A percentile compares a stretch with the other conserved stretches of the same genome.
Evolutionary conservation across 306 rosid species (phyloP).

Genomic region (Corylus avellana): DNA sequence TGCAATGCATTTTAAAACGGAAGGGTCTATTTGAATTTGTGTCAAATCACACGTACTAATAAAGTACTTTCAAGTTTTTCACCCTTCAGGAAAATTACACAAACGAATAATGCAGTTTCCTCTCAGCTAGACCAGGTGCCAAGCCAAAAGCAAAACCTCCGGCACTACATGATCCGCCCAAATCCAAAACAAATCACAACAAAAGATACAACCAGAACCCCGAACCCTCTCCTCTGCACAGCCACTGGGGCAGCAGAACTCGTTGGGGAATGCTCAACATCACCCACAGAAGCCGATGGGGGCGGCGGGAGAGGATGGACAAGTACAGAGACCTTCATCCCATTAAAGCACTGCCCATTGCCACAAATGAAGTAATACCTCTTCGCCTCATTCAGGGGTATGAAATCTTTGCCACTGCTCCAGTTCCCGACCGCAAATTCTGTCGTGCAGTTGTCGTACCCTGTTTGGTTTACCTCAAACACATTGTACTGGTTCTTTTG

Average conservation of each 20-base stretch:
- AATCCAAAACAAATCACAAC: slow-evolving; percentile 37
- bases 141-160: slow-evolving; percentile 7
- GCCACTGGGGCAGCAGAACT: slow-evolving; percentile 29
- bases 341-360: slow-evolving; percentile 81
- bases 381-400: slow-evolving; percentile 50
- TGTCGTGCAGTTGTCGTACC: slow-evolving; percentile 84
- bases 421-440: slow-evolving; percentile 87
- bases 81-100: not conserved
- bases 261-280: slow-evolving; percentile 10
- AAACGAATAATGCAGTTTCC: slow-evolving; percentile 7
- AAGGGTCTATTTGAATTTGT: too few relatives aligned
- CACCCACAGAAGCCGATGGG: slow-evolving; percentile 33
- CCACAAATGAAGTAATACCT: slow-evolving; percentile 88
- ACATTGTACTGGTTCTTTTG: slow-evolving; percentile 85
- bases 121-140: not conserved
- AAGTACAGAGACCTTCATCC: slow-evolving; percentile 76
- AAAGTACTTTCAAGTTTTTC: not conserved
- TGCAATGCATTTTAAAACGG: too few relatives aligned
- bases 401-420: slow-evolving; percentile 91
- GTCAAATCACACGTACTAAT: not conserved
- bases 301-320: slow-evolving; percentile 70
- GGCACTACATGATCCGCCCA: slow-evolving; percentile 33
- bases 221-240: slow-evolving; percentile 20
- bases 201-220: slow-evolving; percentile 26
- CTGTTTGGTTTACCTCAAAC: slow-evolving; percentile 86